Evolutionary conservation across 805 yeast species (phyloP), one percentile per base, ranked within the genome.

Genomic region (Saccharomyces cerevisiae): DNA sequence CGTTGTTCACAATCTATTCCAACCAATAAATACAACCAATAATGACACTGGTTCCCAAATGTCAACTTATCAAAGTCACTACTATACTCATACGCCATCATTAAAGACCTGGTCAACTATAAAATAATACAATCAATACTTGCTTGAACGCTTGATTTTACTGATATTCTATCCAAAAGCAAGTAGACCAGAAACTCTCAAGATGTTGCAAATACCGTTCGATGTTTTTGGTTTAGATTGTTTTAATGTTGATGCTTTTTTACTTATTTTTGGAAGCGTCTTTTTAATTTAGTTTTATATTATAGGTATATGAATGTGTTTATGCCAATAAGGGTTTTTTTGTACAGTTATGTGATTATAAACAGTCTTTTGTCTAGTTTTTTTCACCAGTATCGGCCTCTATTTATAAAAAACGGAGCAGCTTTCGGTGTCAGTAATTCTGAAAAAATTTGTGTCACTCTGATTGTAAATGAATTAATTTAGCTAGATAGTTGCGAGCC

Each of bases 21-120:
- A 92, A 76, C 97, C 97, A 73, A 87, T 89, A 76, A 82, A 83
- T 60, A 81, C 79, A 66, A 72, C 76, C 64, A 84, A 89, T 75
- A 88, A 91, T 69, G 98, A 91, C 71, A 92, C 98, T 59, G 89
- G 90, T 69, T 59, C 60, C 51, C 56, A 58, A 29, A 63, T 72
- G 61, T 65, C 76, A 10, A 70, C 74, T 48, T 61, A 61, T 22
- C 55, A 53, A 48, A 66, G 63, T 56, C 73, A 57, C 56, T 74
- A 67, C 63, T 77, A 75, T 71, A 77, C 80, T 50, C 66, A 70
- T 4, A 80, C 88, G 41, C 81, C 83, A 61, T 71, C 77, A 4
- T 65, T 79, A 60, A 69, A 75, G 55, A 74, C 81, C 48, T 83
- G 81, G 77, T 76, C 85, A 46, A 80, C 88, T 48, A 83, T 59